Evolutionary conservation across 257 asterid genomes (phyloP), one percentile per base, ranked within the genome.

Genomic region (Nicotiana benthamiana): DNA sequence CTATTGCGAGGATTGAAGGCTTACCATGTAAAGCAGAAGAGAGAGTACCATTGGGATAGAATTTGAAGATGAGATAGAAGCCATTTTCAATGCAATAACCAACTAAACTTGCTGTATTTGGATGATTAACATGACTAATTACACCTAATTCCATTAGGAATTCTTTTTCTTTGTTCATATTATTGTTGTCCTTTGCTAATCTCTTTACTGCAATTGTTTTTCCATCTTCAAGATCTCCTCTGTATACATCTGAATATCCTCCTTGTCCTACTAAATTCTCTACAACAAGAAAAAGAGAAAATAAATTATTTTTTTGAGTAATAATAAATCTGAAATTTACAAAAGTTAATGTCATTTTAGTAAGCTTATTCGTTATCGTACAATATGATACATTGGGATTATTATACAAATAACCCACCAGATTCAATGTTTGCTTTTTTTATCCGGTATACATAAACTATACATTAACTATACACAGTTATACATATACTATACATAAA

Each of bases 61-160:
- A 86, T 11, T 89, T 67, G 86, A 94, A 91, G 67, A 94, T 70
- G 86, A 94, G 91, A 85, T 89, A 89, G 17, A 94, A 88, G 4
- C 98, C 97, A 81, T 89, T 90, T 74, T 94, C 98, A 20, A 92
- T 84, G 89, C 98, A 90, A 82, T 84, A 94, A 2, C 98, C 98
- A 28, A 91, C 54, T 61, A 91, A 66, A 67, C 85, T 89, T 1
- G 98, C 95, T 0, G 97, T 92, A 77, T 94, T 94, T 0, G 91
- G 93, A 83, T 94, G 97, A 56, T 82, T 85, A 51, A 94, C 95
- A 70, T 94, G 98, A 4, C 94, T 94, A 20, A 92, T 90, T 52
- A 90, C 87, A 18, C 98, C 98, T 62, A 94, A 67, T 82, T 94
- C 98, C 86, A 85, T 83, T 3, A 91, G 91, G 61, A 94, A 92